Base-by-base conservation (phyloP, 2,329 filamentous ascomycete species). In the Colletotrichum euphorbiae region DNA sequence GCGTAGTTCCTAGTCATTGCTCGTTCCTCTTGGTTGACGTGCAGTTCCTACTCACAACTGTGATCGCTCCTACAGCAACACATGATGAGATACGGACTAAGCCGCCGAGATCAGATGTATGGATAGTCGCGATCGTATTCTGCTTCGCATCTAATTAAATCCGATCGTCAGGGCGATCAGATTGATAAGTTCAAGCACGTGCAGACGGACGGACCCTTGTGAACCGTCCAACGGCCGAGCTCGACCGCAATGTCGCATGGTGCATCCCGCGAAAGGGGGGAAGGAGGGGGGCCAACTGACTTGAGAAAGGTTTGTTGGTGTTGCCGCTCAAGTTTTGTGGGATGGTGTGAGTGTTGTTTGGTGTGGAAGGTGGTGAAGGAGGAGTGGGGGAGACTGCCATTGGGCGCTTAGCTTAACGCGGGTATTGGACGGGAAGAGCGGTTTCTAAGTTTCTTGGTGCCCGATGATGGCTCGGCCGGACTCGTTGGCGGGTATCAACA, bases 381-480 rank as follows among this genome's bases (percentile, higher is more conserved):
- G 54, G 38, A 28, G 42, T 31, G 24, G 40, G 48, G 21, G 46
- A 8, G 46, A 54, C 15, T 45, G 17, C 17, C 11, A 11, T 54
- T 38, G 43, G 60, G 60, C 60, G 60, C 50, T 57, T 63, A 63
- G 60, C 50, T 56, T 63, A 45, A 36, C 60, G 60, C 48, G 60
- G 50, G 50, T 46, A 69, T 69, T 65, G 66, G 61, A 61, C 56
- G 50, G 45, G 40, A 38, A 45, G 40, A 15, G 45, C 33, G 11
- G 15, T 40, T 31, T 42, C 45, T 64, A 19, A 6, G 15, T 40
- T 31, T 42, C 45, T 64, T 65, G 60, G 55, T 65, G 61, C 66
- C 66, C 60, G 56, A 69, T 42, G 46, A 17, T 42, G 59, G 59
- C 31, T 62, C 33, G 51, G 60, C 51, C 51, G 46, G 19, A 54